Conservation (phyloP, 768 basidiomycete genomes). For the Auriscalpium orientale region DNA sequence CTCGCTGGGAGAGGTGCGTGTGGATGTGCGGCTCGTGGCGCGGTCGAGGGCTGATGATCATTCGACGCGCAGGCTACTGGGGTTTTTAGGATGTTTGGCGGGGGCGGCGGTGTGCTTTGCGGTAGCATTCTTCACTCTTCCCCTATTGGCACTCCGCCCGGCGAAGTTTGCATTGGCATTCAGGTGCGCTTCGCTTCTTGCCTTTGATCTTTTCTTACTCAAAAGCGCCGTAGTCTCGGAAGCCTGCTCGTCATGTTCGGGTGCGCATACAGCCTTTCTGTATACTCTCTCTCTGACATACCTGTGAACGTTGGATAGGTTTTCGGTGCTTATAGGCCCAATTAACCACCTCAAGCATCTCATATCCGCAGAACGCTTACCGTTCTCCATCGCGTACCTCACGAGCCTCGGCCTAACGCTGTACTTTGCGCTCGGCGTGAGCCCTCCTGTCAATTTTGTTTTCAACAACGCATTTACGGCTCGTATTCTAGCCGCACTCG, state of each 20-base stretch:
- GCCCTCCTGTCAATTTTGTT: conserved; percentile 21
- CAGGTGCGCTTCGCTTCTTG: conserved; percentile 37
- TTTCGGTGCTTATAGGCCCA: conserved; percentile 83
- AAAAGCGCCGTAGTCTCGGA: conserved; percentile 50
- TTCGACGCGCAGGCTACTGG: conserved; percentile 54
- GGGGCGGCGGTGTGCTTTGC: conserved; percentile 94
- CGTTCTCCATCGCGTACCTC: conserved; percentile 81
- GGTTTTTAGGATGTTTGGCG: conserved; percentile 82
- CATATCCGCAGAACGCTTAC: conserved; percentile 71
- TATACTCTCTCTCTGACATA: background rate
- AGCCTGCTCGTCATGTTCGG: conserved; percentile 95
- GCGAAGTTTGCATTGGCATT: conserved; percentile 89
- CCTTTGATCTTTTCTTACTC: background rate
- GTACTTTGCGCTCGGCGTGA: conserved; percentile 85
- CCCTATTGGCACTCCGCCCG: conserved; percentile 64
- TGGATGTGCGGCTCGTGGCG: background rate
- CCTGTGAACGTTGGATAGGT: conserved; percentile 34
- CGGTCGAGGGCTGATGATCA: background rate
- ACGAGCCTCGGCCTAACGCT: conserved; percentile 77
- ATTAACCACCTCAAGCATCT: conserved; percentile 89
- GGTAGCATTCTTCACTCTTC: conserved; percentile 80
- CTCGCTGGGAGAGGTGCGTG: conserved; percentile 84
- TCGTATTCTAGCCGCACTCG: conserved; percentile 54
- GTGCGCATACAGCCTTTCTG: conserved; percentile 32
- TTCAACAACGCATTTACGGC: background rate